Evolutionary conservation across 768 basidiomycete species (phyloP), one percentile per base, ranked within the genome.

Genomic region (Candolleomyces efflorescens): DNA sequence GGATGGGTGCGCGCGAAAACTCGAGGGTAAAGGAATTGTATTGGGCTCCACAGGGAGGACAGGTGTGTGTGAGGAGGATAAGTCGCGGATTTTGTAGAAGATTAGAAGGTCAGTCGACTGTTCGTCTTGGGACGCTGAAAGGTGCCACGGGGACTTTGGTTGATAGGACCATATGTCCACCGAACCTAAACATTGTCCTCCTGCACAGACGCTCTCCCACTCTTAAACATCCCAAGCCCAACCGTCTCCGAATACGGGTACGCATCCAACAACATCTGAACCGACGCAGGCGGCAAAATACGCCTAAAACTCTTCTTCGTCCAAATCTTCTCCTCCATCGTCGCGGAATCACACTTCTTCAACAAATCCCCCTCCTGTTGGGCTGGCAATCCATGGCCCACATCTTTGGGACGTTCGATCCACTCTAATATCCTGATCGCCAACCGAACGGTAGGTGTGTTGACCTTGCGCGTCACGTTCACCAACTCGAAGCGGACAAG

Each of bases 331-430:
- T 53, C 51, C n/a, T 23, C 13, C 17, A 13, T 3, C 3, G n/a
- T 38, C 18, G 5, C 15, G 15, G 18, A 18, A 15, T 53, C 51
- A 3, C 32, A 53, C n/a, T 39, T 53, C 51, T 39, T 37, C 22
- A 53, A 37, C 13, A 53, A 36, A 17, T 53, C 51, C n/a, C 51
- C 51, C 37, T 53, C 51, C 18, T 22, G n/a, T 20, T 53, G 51
- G 10, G 5, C 32, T 7, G 32, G 20, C 3, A 36, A 11, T 5
- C 6, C 23, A 18, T 53, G 36, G 32, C 7, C 6, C 7, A 11
- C 32, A 20, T 53, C 37, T 3, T 23, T 38, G 24, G 51, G 51
- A 5, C n/a, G 51, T 20, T 38, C 36, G 23, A 38, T 22, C 51
- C 51, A 53, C 32, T 53, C 13, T 13, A 53, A 36, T 3, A 53